A percentile compares a stretch with the other conserved stretches of the same genome.
These are phyloP conservation scores for Avicennia marina DNA, from an alignment of 257 asterid species.

Conservation along the genomic window DNA sequence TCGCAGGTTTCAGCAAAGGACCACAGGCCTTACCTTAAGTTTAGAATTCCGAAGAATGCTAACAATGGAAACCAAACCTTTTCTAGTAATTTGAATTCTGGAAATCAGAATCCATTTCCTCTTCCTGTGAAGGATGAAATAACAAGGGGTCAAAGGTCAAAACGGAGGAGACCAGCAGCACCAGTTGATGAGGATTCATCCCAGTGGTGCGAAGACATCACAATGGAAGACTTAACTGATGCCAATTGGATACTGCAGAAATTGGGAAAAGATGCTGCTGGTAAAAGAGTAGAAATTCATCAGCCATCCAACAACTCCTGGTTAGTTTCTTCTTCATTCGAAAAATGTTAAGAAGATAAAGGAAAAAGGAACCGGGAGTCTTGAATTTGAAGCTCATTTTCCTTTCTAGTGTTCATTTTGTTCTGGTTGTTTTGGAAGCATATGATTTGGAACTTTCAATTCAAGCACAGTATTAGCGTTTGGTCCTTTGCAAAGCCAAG, in stretches of 20 bases:
- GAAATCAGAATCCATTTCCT: conserved; percentile 31
- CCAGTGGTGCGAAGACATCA: conserved; percentile 39
- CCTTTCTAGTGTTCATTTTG: no score
- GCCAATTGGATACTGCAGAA: conserved; percentile 95
- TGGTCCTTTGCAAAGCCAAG: no score
- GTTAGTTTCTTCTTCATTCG: conserved; percentile 31
- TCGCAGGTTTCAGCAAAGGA: conserved; percentile 40
- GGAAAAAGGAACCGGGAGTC: no score
- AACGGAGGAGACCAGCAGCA: conserved; percentile 66
- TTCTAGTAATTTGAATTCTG: conserved; percentile 18
- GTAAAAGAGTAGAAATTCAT: conserved; percentile 94
- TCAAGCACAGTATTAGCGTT: no score
- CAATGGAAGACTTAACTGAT: conserved; percentile 70
- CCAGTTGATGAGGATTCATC: conserved; percentile 48
- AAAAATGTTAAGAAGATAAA: not conserved
- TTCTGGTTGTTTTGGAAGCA: no score
- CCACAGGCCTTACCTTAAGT: conserved; percentile 58
- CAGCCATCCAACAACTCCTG: conserved; percentile 75
- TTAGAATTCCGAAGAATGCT: conserved; percentile 69
- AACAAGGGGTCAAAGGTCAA: conserved; percentile 86
- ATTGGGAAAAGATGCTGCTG: conserved; percentile 93
- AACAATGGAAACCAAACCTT: conserved; percentile 44
- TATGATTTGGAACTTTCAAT: no score
- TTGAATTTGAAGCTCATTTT: no score
- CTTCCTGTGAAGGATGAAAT: conserved; percentile 59